phyloP scores from a whole-genome alignment of 1,284 basidiomycete species.

The Pseudozyma thailandica region DNA sequence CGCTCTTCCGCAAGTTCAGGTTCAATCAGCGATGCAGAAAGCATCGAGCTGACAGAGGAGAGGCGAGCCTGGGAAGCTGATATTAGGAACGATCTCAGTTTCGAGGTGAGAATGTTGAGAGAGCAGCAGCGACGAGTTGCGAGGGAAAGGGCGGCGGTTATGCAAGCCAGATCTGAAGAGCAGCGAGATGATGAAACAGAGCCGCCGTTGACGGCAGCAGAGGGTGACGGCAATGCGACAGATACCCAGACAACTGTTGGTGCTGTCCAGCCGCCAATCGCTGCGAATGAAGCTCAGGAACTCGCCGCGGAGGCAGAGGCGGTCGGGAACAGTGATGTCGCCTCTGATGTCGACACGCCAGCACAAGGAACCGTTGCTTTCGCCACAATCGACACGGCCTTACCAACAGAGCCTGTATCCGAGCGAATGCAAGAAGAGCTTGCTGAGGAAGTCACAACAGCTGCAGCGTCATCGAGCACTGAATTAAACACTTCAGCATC shows the following conservation, averaged over 20 bases:
- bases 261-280: neutral
- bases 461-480: neutral
- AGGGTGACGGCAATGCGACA: neutral
- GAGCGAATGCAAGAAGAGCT: neutral
- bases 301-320: neutral
- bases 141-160: conserved; percentile 26
- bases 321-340: neutral
- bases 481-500: neutral
- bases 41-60: conserved; percentile 32
- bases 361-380: neutral
- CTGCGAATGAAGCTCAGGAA: neutral
- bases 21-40: conserved; percentile 29
- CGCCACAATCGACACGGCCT: neutral
- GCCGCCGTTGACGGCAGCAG: neutral
- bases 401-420: neutral
- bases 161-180: neutral
- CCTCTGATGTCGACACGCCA: neutral
- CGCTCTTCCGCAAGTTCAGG: conserved; percentile 18
- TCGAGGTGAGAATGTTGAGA: conserved; percentile 37
- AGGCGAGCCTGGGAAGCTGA: conserved; percentile 50
- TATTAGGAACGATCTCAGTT: conserved; percentile 33
- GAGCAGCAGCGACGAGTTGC: conserved; percentile 50
- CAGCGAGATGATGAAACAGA: neutral
- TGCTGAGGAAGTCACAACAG: neutral
- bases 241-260: neutral